Evolutionary conservation across 1,284 basidiomycete genomes (phyloP).

Genomic region (Ustilago cynodontis): DNA sequence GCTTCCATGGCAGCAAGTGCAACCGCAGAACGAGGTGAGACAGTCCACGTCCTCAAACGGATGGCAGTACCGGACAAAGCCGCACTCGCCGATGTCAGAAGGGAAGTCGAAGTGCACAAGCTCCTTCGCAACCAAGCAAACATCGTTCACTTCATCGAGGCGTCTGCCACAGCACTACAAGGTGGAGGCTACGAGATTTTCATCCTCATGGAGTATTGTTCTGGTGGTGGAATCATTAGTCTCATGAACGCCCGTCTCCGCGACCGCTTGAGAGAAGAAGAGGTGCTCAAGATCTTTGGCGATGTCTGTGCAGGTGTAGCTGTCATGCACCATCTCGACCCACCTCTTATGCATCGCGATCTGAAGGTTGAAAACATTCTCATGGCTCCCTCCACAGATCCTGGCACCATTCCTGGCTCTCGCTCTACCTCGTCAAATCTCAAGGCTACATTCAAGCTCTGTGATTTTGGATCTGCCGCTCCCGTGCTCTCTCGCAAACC

Average conservation of each 20-base stretch:
- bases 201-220: constrained; percentile 98
- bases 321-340: constrained; percentile 89
- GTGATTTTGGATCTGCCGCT: constrained; percentile 96
- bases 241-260: constrained; percentile 97
- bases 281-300: constrained; percentile 93
- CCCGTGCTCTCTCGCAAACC: constrained; percentile 70
- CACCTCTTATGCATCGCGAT: constrained; percentile 93
- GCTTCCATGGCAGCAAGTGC: constrained; percentile 39
- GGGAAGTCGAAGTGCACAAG: constrained; percentile 98
- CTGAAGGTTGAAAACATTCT: constrained; percentile 97
- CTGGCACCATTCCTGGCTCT: constrained; percentile 43
- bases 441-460: constrained; percentile 83
- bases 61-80: constrained; percentile 91
- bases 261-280: constrained; percentile 90
- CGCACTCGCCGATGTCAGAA: constrained; percentile 93
- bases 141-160: constrained; percentile 93
- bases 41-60: constrained; percentile 94
- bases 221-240: constrained; percentile 95
- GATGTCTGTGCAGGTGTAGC: constrained; percentile 66
- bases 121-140: constrained; percentile 89
- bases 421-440: constrained; percentile 73
- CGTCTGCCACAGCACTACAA: constrained; percentile 72
- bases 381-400: constrained; percentile 70
- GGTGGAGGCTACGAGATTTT: constrained; percentile 92
- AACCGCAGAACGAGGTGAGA: constrained; percentile 71